These are phyloP conservation scores for Aspergillus pseudoterreus DNA, from an alignment of 2,329 filamentous ascomycete genomes.

Conservation along the genomic window DNA sequence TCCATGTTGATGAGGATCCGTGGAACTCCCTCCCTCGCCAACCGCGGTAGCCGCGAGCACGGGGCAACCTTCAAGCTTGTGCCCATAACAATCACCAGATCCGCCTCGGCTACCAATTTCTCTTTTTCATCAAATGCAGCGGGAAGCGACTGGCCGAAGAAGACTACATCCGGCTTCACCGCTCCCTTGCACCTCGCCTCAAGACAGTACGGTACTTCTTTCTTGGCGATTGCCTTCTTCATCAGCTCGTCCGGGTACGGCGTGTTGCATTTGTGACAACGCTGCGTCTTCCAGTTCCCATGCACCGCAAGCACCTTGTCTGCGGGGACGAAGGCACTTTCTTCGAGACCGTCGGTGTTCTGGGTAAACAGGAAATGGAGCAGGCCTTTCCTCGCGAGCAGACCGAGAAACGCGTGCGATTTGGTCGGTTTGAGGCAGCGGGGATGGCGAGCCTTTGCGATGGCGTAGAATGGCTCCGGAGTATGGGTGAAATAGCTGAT, in stretches of 20 bases:
- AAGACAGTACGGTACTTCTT: constrained; percentile 64
- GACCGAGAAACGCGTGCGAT: constrained; percentile 74
- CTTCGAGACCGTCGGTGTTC: constrained; percentile 86
- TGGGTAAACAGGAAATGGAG: constrained; percentile 84
- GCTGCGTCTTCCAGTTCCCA: constrained; percentile 78
- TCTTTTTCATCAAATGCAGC: constrained; percentile 55
- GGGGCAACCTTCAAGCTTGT: constrained; percentile 78
- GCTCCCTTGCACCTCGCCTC: constrained; percentile 60
- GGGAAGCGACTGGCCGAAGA: constrained; percentile 71
- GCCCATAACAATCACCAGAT: constrained; percentile 72
- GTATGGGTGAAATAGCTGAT: constrained; percentile 69
- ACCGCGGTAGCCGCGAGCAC: constrained; percentile 69
- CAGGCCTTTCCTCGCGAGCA: constrained; percentile 69
- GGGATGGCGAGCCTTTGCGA: constrained; percentile 81
- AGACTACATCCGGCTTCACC: constrained; percentile 83
- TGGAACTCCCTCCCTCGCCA: constrained; percentile 57
- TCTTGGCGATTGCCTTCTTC: constrained; percentile 60
- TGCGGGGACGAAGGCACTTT: constrained; percentile 70
- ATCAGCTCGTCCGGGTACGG: constrained; percentile 67
- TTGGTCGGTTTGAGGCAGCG: constrained; percentile 79
- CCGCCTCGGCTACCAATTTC: constrained; percentile 53
- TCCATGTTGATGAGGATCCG: constrained; percentile 78
- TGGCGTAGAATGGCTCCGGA: constrained; percentile 62
- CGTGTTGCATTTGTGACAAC: constrained; percentile 73
- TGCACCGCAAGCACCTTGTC: constrained; percentile 79